Percentiles rank a stretch among this genome's conserved stretches.
These are phyloP conservation scores for Xylaria sp. DNA, from an alignment of 2,329 filamentous ascomycete species.

Conservation along the genomic window DNA sequence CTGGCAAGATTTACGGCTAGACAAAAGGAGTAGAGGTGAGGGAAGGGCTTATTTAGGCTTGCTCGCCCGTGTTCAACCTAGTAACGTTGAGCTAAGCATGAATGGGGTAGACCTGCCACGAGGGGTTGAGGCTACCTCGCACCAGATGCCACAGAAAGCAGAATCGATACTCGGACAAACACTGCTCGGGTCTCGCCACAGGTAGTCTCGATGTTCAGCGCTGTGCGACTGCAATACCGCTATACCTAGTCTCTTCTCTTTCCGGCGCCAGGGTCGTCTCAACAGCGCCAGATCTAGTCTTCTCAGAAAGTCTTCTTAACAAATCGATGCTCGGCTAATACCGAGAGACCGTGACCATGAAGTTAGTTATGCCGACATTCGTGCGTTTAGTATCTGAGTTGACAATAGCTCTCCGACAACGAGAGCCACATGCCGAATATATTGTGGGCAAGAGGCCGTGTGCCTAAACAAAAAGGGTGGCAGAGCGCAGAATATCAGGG, in stretches of 20 bases:
- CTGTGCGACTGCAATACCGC: slow-evolving; percentile 47
- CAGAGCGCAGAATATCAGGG: slow-evolving; percentile 32
- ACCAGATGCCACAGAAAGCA: slow-evolving; percentile 43
- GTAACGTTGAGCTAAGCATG: slow-evolving; percentile 42
- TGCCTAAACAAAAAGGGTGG: slow-evolving; percentile 47
- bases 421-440: slow-evolving; percentile 39
- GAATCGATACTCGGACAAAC: slow-evolving; percentile 42
- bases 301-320: slow-evolving; percentile 9
- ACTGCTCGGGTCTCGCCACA: slow-evolving; percentile 43
- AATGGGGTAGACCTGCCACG: slow-evolving; percentile 43
- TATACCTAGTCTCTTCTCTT: slow-evolving; percentile 37
- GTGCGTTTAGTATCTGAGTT: slow-evolving; percentile 41
- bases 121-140: slow-evolving; percentile 45
- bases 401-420: slow-evolving; percentile 38
- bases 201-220: slow-evolving; percentile 41
- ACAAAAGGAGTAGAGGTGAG: slow-evolving; percentile 42
- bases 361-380: slow-evolving; percentile 30
- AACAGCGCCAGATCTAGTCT: slow-evolving; percentile 14
- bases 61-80: slow-evolving; percentile 43
- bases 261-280: slow-evolving; percentile 36
- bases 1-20: slow-evolving; percentile 41
- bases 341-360: slow-evolving; percentile 30
- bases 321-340: slow-evolving; percentile 21
- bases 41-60: slow-evolving; percentile 41
- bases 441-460: slow-evolving; percentile 35